Evolutionary conservation across 495 filamentous ascomycete species (phyloP).

Genomic region (Eremomyces bilateralis): DNA sequence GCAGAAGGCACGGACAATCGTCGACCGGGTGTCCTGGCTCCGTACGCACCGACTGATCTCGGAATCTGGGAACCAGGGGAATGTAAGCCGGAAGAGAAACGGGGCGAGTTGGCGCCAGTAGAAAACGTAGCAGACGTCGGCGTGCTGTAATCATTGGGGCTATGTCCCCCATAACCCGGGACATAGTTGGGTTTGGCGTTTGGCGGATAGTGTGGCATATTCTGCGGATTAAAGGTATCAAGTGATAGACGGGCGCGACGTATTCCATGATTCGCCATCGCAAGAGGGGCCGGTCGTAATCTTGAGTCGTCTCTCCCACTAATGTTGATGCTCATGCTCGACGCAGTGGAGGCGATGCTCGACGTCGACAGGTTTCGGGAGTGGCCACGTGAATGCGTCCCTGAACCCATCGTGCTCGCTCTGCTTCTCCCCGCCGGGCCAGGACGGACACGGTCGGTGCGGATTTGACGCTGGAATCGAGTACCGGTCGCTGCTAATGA

Average conservation of each 20-base stretch:
- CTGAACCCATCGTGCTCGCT: slow-evolving; percentile 48
- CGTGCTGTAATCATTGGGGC: slow-evolving; percentile 53
- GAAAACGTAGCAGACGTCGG: slow-evolving; percentile 57
- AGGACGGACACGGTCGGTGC: slow-evolving; percentile 57
- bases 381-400: slow-evolving; percentile 50
- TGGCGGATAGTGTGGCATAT: no score
- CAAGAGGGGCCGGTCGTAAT: slow-evolving; percentile 51
- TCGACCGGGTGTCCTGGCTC: slow-evolving; percentile 45
- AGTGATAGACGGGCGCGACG: not conserved
- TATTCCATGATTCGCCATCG: no score
- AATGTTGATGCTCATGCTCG: slow-evolving; percentile 32
- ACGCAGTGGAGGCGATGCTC: slow-evolving; percentile 57
- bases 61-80: slow-evolving; percentile 49
- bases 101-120: slow-evolving; percentile 47
- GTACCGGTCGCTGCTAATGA: slow-evolving; percentile 88
- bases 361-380: slow-evolving; percentile 68
- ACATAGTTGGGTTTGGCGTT: no score
- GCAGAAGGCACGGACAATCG: slow-evolving; percentile 64
- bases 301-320: slow-evolving; percentile 12
- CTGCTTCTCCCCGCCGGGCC: slow-evolving; percentile 44
- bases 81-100: slow-evolving; percentile 36
- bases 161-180: not conserved
- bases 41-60: slow-evolving; percentile 46
- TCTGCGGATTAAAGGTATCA: slow-evolving; percentile 31
- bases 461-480: slow-evolving; percentile 80